Evolutionary conservation across 768 basidiomycete genomes (phyloP).

Genomic region (Suillus plorans): DNA sequence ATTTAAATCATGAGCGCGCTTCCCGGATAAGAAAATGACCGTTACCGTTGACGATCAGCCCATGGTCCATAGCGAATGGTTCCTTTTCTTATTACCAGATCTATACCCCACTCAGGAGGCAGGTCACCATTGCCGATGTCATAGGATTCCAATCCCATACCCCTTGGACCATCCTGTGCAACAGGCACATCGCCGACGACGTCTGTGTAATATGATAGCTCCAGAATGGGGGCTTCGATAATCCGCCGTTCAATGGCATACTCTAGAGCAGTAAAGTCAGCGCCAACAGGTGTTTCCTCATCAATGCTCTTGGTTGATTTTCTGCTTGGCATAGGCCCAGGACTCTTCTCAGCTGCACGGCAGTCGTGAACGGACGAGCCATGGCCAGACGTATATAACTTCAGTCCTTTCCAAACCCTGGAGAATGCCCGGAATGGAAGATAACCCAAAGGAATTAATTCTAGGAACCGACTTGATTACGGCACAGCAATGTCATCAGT

Average conservation of each 20-base stretch:
- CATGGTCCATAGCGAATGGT: conserved; percentile 88
- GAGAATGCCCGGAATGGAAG: conserved; percentile 40
- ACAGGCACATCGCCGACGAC: conserved; percentile 73
- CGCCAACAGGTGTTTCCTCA: conserved; percentile 54
- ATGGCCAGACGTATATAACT: conserved; percentile 36
- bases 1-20: conserved; percentile 2
- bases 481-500: conserved; percentile 11
- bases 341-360: conserved; percentile 4
- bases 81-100: conserved; percentile 78
- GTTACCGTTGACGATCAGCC: conserved; percentile 90
- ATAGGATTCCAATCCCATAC: conserved; percentile 43
- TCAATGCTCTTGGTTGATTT: conserved; percentile 36
- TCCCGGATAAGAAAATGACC: not conserved
- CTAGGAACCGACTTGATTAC: conserved; percentile 21
- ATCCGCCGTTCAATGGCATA: conserved; percentile 88
- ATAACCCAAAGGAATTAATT: conserved; percentile 30
- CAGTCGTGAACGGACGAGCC: conserved; percentile 8
- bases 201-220: conserved; percentile 86
- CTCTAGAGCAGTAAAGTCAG: conserved; percentile 60
- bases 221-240: conserved; percentile 72
- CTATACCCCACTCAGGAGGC: conserved; percentile 92
- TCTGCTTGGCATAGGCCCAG: conserved; percentile 8
- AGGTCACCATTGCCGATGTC: conserved; percentile 87
- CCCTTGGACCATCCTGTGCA: conserved; percentile 27
- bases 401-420: conserved; percentile 58